Evolutionary conservation across 2,329 filamentous ascomycete species (phyloP).

Genomic region (Rutstroemia sp.): DNA sequence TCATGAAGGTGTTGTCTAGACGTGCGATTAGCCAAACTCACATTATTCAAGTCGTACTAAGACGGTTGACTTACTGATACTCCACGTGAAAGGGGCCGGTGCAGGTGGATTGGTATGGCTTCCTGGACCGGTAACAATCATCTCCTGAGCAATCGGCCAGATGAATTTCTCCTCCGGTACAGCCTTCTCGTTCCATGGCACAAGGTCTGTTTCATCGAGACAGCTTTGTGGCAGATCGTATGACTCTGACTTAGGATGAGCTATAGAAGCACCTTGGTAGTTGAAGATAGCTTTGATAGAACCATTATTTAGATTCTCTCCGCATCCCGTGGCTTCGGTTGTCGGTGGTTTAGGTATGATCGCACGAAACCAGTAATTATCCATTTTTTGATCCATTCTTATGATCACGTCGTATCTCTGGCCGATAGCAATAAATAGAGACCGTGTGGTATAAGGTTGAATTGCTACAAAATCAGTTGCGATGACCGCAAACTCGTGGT

Average conservation of each 20-base stretch:
- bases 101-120: neutral
- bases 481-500: constrained; percentile 34
- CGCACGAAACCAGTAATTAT: constrained; percentile 47
- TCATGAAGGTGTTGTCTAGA: constrained; percentile 19
- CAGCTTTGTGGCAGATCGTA: neutral
- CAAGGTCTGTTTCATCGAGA: neutral
- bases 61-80: neutral
- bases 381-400: constrained; percentile 56
- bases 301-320: neutral
- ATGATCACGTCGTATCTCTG: constrained; percentile 48
- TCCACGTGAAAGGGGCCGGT: neutral
- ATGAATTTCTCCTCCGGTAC: neutral
- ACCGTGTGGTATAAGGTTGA: constrained; percentile 19
- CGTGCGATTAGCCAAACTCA: neutral
- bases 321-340: neutral
- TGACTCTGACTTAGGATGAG: neutral
- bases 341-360: constrained; percentile 29
- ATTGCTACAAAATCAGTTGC: constrained; percentile 26
- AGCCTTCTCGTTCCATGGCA: neutral
- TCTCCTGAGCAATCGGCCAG: neutral
- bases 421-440: constrained; percentile 33
- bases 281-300: neutral
- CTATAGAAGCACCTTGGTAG: neutral
- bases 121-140: neutral
- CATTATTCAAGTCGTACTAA: too few species aligned